Evolutionary conservation across 768 basidiomycete genomes (phyloP), one percentile per base, ranked within the genome.

Genomic region (Suillus weaverae): DNA sequence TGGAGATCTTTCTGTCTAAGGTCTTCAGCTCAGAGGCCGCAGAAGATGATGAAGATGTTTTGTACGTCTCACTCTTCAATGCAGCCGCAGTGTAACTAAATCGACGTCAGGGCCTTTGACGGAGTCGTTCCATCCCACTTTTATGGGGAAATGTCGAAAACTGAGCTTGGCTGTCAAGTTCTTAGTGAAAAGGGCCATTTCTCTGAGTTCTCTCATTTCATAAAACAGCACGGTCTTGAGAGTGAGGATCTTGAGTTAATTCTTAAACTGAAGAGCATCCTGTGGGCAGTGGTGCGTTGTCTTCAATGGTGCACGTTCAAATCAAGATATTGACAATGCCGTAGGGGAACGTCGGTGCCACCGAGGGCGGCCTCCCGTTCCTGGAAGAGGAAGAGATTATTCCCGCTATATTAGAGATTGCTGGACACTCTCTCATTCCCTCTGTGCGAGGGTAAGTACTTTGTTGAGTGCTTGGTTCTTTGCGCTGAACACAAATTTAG

Each of bases 141-240:
- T 77, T 97, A 98, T 70, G 97, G 97, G 26, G 97, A 98, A 76
- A 92, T 99, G 85, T 90, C 95, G 54, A 98, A 97, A 76, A 99
- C 97, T 4, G 91, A 92, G 63, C 89, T 96, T 57, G 97, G 97
- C 0, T 97, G 95, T 76, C 91, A 92, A 72, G 88, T 95, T 11
- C 79, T 99, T 46, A 87, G 89, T 64, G 95, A 96, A 64, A 95
- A 91, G 69, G 93, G 93, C 0, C 94, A 99, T 73, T 95, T 99
- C 71, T 73, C 84, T 6, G 94, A 97, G 67, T 98, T 98, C 71
- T 89, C 94, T 1, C 89, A 93, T 64, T 92, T 97, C 70, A 92
- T 99, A 61, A 85, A 93, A 30, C 86, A 89, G 64, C 95, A 99
- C 74, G 90, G 89, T 22, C 82, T 90, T 57, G 97, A 98, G 76